Evolutionary conservation across 2,329 filamentous ascomycete genomes (phyloP).

Genomic region (Cladobotryum mycophilum): DNA sequence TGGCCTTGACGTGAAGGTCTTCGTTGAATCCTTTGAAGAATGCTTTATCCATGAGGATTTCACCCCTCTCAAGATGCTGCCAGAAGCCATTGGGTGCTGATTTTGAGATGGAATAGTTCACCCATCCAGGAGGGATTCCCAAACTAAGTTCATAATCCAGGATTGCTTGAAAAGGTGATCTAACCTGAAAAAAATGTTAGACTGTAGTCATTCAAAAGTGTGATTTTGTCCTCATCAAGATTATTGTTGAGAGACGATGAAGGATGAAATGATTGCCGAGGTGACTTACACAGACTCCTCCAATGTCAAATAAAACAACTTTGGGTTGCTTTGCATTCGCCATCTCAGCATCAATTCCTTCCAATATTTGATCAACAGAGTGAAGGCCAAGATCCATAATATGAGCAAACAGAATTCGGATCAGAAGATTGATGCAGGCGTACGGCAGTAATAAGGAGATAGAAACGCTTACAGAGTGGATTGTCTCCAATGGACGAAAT

Average conservation of each 20-base stretch:
- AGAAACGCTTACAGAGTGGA: no score
- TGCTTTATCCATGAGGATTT: slow-evolving; percentile 63
- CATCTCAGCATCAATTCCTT: slow-evolving; percentile 33
- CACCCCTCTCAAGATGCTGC: slow-evolving; percentile 82
- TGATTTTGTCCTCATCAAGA: neutral
- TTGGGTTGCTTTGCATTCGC: slow-evolving; percentile 50
- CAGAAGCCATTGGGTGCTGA: slow-evolving; percentile 74
- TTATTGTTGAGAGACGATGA: neutral
- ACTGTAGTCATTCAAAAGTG: neutral
- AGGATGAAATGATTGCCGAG: neutral
- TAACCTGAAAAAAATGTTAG: slow-evolving; percentile 51
- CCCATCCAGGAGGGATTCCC: slow-evolving; percentile 77
- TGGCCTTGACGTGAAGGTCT: slow-evolving; percentile 60
- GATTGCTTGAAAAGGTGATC: slow-evolving; percentile 89
- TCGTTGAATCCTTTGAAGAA: slow-evolving; percentile 73
- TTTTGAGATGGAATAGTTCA: slow-evolving; percentile 83
- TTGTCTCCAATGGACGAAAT: no score
- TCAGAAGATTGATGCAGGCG: neutral
- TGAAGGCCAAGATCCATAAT: slow-evolving; percentile 5
- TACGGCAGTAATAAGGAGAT: neutral
- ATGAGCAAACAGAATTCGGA: slow-evolving; percentile 1
- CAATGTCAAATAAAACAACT: slow-evolving; percentile 87
- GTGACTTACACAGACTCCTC: slow-evolving; percentile 83
- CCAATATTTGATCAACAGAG: slow-evolving; percentile 21
- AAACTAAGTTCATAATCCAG: slow-evolving; percentile 77